Percentiles rank a stretch among this genome's conserved stretches.
These are phyloP conservation scores for Suillus fuscotomentosus DNA, from an alignment of 768 basidiomycete species.

Conservation along the genomic window DNA sequence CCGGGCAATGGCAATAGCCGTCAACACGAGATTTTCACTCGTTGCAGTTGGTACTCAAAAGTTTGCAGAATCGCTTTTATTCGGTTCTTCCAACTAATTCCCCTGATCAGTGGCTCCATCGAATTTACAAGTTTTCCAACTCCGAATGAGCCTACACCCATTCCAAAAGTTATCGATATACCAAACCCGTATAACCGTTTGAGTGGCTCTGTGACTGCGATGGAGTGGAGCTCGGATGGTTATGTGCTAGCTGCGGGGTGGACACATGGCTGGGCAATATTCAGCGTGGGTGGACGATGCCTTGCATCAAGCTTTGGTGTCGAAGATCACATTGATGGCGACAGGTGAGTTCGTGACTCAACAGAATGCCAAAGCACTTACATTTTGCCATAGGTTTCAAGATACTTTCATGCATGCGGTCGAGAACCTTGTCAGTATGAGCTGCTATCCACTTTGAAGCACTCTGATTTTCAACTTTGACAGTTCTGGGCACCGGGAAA, in stretches of 20 bases:
- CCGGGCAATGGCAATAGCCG: slow-evolving; percentile 59
- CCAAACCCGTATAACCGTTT: slow-evolving; percentile 58
- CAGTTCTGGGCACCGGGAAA: slow-evolving; percentile 96
- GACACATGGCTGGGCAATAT: slow-evolving; percentile 86
- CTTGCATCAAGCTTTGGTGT: slow-evolving; percentile 75
- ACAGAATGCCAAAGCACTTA: neutral
- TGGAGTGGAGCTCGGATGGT: slow-evolving; percentile 96
- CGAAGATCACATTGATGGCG: slow-evolving; percentile 58
- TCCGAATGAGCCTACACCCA: slow-evolving; percentile 52
- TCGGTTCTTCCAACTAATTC: slow-evolving; percentile 1
- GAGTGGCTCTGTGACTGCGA: slow-evolving; percentile 59
- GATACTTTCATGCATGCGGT: slow-evolving; percentile 88
- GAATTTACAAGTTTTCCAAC: slow-evolving; percentile 70
- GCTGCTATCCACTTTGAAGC: neutral
- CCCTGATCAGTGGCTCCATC: slow-evolving; percentile 53
- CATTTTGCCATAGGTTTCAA: slow-evolving; percentile 51
- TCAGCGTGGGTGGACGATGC: slow-evolving; percentile 87
- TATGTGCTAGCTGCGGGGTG: slow-evolving; percentile 94
- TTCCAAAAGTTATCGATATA: slow-evolving; percentile 60
- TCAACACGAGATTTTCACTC: slow-evolving; percentile 81
- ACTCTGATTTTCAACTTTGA: slow-evolving; percentile 4
- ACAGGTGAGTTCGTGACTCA: slow-evolving; percentile 32
- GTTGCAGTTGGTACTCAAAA: slow-evolving; percentile 76
- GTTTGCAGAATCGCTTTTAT: slow-evolving; percentile 34
- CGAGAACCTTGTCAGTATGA: slow-evolving; percentile 57